A percentile compares a stretch with the other conserved stretches of the same genome.
These are phyloP conservation scores for Pugionium cornutum DNA, from an alignment of 345 rosid genomes.

Conservation along the genomic window DNA sequence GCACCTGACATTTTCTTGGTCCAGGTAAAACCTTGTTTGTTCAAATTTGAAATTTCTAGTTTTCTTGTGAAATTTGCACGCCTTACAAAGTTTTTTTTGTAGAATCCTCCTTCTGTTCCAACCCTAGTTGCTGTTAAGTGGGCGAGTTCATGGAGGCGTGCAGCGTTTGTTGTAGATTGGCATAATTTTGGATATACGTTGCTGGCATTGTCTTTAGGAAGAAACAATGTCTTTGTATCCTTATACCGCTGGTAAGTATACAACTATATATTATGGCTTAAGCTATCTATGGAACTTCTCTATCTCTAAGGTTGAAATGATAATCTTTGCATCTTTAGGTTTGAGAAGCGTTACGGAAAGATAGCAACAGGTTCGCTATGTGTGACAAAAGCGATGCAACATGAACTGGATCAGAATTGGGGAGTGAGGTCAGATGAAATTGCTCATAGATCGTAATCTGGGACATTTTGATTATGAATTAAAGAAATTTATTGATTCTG, in stretches of 20 bases:
- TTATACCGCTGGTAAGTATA: constrained; percentile 72
- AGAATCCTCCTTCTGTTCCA: constrained; percentile 99
- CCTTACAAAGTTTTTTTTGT: constrained; percentile 14
- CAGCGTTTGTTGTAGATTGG: constrained; percentile 86
- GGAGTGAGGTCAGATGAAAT: constrained; percentile 73
- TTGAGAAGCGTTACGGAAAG: constrained; percentile 79
- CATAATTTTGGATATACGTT: constrained; percentile 96
- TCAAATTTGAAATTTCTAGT: background rate
- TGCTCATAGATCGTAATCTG: constrained; percentile 33
- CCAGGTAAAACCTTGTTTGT: constrained; percentile 54
- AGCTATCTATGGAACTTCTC: constrained; percentile 7
- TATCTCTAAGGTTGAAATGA: background rate
- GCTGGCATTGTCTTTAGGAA: constrained; percentile 84
- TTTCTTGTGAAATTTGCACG: background rate
- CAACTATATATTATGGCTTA: constrained; percentile 7
- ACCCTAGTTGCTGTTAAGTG: constrained; percentile 82
- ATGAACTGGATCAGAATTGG: constrained; percentile 94
- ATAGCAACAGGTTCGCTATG: constrained; percentile 89
- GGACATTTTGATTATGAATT: constrained; percentile 4
- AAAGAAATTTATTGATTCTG: background rate
- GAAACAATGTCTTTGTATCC: constrained; percentile 72
- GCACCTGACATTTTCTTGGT: constrained; percentile 82
- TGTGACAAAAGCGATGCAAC: constrained; percentile 96
- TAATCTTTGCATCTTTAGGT: constrained; percentile 43
- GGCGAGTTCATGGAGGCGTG: constrained; percentile 79